phyloP scores from a whole-genome alignment of 148 eudicot species.

The Rheum nobile region DNA sequence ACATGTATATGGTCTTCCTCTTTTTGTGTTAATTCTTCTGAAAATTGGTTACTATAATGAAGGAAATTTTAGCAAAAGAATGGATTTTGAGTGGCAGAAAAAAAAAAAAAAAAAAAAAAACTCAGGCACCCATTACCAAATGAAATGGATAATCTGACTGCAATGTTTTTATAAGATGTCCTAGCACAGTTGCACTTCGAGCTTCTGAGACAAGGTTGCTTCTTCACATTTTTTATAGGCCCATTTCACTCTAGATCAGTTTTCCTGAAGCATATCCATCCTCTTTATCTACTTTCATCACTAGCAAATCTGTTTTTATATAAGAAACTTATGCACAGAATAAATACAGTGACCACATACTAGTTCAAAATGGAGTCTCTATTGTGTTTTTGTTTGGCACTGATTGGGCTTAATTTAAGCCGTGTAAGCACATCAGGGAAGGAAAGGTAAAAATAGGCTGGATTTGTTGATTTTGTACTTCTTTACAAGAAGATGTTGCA shows the following conservation, averaged over 20 bases:
- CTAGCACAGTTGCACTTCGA: background rate
- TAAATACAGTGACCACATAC: background rate
- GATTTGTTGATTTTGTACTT: background rate
- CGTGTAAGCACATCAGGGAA: background rate
- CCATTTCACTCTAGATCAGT: background rate
- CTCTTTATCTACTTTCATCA: background rate
- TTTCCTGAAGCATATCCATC: background rate
- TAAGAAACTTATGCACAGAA: background rate
- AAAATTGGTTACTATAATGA: background rate
- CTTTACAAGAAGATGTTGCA: background rate
- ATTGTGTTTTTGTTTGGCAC: background rate
- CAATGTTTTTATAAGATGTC: background rate
- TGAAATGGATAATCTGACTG: background rate
- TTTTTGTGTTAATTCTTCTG: background rate
- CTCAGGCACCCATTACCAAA: background rate
- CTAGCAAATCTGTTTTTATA: background rate
- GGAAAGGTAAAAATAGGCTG: background rate
- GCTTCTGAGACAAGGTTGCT: background rate
- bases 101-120: background rate
- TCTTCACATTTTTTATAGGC: background rate
- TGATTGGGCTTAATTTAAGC: background rate
- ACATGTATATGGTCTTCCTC: background rate
- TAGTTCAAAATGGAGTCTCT: background rate
- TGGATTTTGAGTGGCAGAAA: background rate
- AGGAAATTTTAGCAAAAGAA: background rate